phyloP scores from a whole-genome alignment of 2,329 filamentous ascomycete species.

The Lachnellula arida region DNA sequence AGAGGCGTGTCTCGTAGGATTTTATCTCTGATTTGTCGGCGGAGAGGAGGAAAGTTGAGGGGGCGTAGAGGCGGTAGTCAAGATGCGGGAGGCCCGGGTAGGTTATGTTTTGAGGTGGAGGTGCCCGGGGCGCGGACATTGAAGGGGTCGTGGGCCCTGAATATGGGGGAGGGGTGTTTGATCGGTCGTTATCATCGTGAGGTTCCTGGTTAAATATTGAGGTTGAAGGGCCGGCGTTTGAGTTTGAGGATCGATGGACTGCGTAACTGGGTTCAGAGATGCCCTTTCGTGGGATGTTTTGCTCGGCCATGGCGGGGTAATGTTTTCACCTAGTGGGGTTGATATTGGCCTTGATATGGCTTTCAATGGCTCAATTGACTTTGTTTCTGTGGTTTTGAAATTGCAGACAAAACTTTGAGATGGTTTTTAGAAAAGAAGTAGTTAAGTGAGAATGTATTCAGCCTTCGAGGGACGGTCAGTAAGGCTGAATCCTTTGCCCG shows the following conservation, averaged over 20 bases:
- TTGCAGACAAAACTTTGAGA: neutral
- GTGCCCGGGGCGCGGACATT: slow-evolving; percentile 3
- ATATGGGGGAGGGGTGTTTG: slow-evolving; percentile 26
- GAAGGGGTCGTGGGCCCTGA: slow-evolving; percentile 19
- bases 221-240: slow-evolving; percentile 14
- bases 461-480: neutral
- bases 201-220: neutral
- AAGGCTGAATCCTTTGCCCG: slow-evolving; percentile 13
- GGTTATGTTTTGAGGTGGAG: slow-evolving; percentile 4
- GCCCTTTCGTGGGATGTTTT: slow-evolving; percentile 10
- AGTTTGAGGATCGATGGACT: slow-evolving; percentile 15
- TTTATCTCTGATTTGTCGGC: slow-evolving; percentile 44
- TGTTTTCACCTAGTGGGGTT: neutral
- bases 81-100: slow-evolving; percentile 25
- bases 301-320: slow-evolving; percentile 9
- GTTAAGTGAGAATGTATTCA: neutral
- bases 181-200: slow-evolving; percentile 17
- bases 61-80: slow-evolving; percentile 39
- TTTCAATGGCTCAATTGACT: neutral
- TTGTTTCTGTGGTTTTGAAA: neutral
- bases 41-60: slow-evolving; percentile 48
- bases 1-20: slow-evolving; percentile 45
- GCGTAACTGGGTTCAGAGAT: slow-evolving; percentile 17
- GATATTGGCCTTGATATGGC: neutral
- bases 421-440: neutral